Evolutionary conservation across 257 asterid species (phyloP), one percentile per base, ranked within the genome.

Genomic region (Avicennia marina): DNA sequence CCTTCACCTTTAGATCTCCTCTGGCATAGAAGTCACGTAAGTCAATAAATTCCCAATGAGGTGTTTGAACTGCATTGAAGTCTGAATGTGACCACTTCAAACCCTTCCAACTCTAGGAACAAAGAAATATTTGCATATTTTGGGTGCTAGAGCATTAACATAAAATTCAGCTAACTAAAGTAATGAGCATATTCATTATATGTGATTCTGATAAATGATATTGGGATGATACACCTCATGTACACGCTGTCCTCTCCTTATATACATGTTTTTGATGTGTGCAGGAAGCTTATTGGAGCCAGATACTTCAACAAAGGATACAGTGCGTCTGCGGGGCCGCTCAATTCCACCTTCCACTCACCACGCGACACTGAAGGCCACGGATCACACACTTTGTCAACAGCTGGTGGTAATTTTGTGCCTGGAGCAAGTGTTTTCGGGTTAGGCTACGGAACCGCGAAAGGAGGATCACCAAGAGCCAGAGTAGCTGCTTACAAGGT

Each of bases 231-330:
- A n/a, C n/a, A n/a, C n/a, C n/a, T n/a, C n/a, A n/a, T n/a, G n/a
- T n/a, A n/a, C n/a, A n/a, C n/a, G n/a, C n/a, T 7, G 17, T 46
- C 58, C 19, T 32, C 6, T 34, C 20, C 7, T 26, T 2, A 26
- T 45, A 13, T 54, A 29, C 41, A n/a, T 53, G 21, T 20, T 74
- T n/a, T 29, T 34, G 39, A 24, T 56, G 48, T 58, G 9, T 63
- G 69, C 43, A 90, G 98, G 89, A 90, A 90, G 78, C 89, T 90
- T 25, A 85, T 90, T 11, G 98, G 98, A 66, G 96, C 96, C 17
- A 74, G 98, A 52, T 87, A 82, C 81, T 90, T 85, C 74, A 87
- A 75, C 73, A 81, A 85, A 65, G 98, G 95, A 19, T 91, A 81
- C 27, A 56, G 79, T n/a, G 39, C 93, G 17, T 72, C 47, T 0